Base-by-base conservation (phyloP, 495 filamentous ascomycete species). In the Mycothermus thermophilus region DNA sequence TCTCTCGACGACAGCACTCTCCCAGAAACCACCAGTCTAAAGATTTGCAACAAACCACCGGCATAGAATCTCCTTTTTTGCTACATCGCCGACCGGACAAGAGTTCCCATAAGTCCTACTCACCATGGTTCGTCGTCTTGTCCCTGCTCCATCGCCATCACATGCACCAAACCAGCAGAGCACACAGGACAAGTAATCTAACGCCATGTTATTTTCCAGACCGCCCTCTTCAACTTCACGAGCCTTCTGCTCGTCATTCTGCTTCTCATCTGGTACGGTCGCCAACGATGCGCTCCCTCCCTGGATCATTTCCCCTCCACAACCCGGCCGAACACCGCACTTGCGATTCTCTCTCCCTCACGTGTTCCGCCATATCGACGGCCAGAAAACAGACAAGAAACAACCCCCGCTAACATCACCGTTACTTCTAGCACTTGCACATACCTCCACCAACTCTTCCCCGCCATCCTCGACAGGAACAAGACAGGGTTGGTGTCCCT, bases 191-290 rank as follows among this genome's bases (percentile, higher is more conserved):
- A n/a, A n/a, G n/a, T n/a, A n/a, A n/a, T n/a, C n/a, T n/a, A n/a
- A n/a, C n/a, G n/a, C n/a, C n/a, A n/a, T n/a, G 58, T 64, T 44
- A n/a, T 11, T 4, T 8, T 31, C 17, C 44, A 94, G 90, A 79
- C 88, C 42, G 90, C 92, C 19, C 77, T 97, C 42, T 96, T 97
- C 75, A 94, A 96, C 63, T 94, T 97, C 69, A 82, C 92, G 52
- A 85, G 82, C 34, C 76, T 95, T 37, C 71, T 97, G 27, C 73
- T 95, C 45, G 84, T 93, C 48, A 77, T 97, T 48, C 76, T 96
- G 28, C 81, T 97, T 47, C 72, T 88, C 41, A 90, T 97, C 52
- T 97, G 90, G 42, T 45, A 45, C 20, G 23, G 5, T n/a, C n/a
- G n/a, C n/a, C n/a, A n/a, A n/a, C n/a, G n/a, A n/a, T n/a, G n/a